Conservation (phyloP, 148 eudicot genomes). For the Rhododendron griersonianum region DNA sequence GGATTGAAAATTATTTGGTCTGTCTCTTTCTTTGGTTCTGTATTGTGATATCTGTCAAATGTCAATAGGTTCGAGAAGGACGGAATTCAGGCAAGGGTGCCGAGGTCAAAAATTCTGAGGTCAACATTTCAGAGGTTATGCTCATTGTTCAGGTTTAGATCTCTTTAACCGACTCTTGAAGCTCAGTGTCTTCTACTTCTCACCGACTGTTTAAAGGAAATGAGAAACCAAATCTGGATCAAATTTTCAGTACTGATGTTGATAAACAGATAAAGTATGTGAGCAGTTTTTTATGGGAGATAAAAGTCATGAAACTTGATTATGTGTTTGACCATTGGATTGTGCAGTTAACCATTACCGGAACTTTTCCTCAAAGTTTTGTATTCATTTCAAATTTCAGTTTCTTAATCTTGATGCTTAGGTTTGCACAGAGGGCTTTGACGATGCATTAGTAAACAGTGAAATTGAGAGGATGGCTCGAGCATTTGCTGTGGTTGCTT, state of each 20-base stretch:
- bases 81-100: slow-evolving; percentile 29
- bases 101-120: slow-evolving; percentile 33
- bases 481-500: slow-evolving; percentile 51
- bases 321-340: background rate
- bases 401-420: slow-evolving; percentile 20
- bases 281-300: background rate
- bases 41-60: background rate
- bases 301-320: background rate
- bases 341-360: background rate
- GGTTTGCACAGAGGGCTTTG: slow-evolving; percentile 65
- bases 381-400: slow-evolving; percentile 1
- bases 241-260: background rate
- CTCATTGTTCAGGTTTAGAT: slow-evolving; percentile 82
- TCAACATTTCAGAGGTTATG: slow-evolving; percentile 64
- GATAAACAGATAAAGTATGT: background rate
- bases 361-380: background rate
- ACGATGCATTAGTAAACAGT: slow-evolving; percentile 38
- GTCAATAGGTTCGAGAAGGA: slow-evolving; percentile 81
- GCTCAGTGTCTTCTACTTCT: background rate
- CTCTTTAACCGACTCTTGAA: background rate
- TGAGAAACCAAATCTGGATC: background rate
- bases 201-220: background rate
- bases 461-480: slow-evolving; percentile 64
- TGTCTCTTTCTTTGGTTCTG: slow-evolving; percentile 1
- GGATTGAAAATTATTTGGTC: background rate